Conservation (phyloP, 108 stramenopile genomes). For the Cyclotella atomus region DNA sequence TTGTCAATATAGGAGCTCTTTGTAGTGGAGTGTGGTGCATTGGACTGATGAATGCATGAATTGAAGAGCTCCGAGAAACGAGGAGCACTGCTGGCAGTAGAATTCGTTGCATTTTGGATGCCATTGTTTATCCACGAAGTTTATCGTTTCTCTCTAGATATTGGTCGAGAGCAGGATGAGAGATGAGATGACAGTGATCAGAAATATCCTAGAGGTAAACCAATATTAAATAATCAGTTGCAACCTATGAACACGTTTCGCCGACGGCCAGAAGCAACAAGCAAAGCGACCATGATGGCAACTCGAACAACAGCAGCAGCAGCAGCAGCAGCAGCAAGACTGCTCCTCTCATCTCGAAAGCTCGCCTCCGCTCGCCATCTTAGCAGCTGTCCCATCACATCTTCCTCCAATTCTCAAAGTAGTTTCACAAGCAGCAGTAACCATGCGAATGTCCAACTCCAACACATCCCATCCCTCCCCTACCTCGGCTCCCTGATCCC, state of each 20-base stretch:
- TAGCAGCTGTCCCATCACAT: slow-evolving; percentile 10
- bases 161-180: too few relatives aligned
- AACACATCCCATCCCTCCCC: slow-evolving; percentile 30
- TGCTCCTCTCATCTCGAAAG: neutral
- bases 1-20: neutral
- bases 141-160: too few relatives aligned
- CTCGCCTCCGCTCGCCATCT: neutral
- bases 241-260: neutral
- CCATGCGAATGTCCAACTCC: slow-evolving; percentile 1
- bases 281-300: neutral
- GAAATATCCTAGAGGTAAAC: neutral
- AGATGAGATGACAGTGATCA: too few relatives aligned
- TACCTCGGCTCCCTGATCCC: slow-evolving; percentile 35
- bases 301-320: neutral
- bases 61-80: neutral
- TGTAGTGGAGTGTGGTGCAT: neutral
- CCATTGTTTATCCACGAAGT: too few relatives aligned
- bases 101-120: slow-evolving; percentile 1
- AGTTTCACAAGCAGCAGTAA: neutral
- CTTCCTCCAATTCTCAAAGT: neutral
- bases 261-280: neutral
- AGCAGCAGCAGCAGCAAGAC: neutral
- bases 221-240: neutral
- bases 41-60: neutral
- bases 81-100: neutral